phyloP scores from a whole-genome alignment of 2,329 filamentous ascomycete species.

The Alternaria rosae region DNA sequence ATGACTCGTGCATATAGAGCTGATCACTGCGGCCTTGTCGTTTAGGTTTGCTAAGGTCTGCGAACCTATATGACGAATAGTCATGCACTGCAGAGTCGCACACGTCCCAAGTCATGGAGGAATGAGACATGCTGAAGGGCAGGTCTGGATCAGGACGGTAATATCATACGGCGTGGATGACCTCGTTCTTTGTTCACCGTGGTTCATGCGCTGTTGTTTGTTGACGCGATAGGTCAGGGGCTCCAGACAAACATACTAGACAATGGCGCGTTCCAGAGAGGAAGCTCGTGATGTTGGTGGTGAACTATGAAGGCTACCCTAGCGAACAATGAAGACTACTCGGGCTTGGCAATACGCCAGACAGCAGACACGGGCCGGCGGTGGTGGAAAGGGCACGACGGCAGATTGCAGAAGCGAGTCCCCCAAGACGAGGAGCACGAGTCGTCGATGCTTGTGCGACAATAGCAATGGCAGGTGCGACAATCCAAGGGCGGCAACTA shows the following conservation, averaged over 20 bases:
- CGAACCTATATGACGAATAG: neutral
- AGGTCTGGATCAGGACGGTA: neutral
- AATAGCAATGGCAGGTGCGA: slow-evolving; percentile 5
- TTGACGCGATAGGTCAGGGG: neutral
- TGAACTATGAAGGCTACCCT: neutral
- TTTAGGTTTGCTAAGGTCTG: neutral
- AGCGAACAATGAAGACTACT: slow-evolving; percentile 4
- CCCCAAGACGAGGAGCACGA: neutral
- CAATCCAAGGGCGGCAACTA: slow-evolving; percentile 5
- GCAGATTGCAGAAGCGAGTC: slow-evolving; percentile 6
- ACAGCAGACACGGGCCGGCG: slow-evolving; percentile 14
- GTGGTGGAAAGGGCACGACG: slow-evolving; percentile 1
- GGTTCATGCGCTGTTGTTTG: neutral
- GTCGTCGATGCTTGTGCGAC: neutral
- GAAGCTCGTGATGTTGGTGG: slow-evolving; percentile 2
- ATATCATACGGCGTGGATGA: neutral
- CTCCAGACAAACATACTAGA: neutral
- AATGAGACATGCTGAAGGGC: neutral
- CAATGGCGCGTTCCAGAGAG: neutral
- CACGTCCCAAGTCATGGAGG: neutral
- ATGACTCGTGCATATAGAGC: slow-evolving; percentile 4
- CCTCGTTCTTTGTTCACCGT: neutral
- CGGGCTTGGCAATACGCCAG: slow-evolving; percentile 22
- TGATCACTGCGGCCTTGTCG: neutral
- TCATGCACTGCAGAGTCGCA: neutral